phyloP scores from a whole-genome alignment of 1,284 basidiomycete species.

The Cutaneotrichosporon sp. region DNA sequence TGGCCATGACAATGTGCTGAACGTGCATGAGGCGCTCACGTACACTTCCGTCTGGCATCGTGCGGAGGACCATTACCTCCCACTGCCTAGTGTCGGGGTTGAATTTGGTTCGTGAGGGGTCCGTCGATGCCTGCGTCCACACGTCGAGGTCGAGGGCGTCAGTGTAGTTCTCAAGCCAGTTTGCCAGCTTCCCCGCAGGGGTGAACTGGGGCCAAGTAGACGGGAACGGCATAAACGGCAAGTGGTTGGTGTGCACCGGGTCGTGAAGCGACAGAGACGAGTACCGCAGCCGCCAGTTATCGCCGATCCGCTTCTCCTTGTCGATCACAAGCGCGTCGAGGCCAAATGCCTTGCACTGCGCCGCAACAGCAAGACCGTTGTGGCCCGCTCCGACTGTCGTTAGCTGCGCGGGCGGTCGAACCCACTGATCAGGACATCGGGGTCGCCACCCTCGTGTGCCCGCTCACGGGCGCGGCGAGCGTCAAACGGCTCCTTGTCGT shows the following conservation, averaged over 20 bases:
- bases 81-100: conserved; percentile 54
- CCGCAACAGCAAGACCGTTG: conserved; percentile 59
- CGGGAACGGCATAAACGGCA: conserved; percentile 32
- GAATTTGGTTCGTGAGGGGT: conserved; percentile 48
- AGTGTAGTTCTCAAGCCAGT: conserved; percentile 65
- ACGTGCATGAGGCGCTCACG: conserved; percentile 53
- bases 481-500: background rate
- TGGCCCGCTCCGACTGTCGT: conserved; percentile 59
- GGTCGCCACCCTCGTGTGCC: background rate
- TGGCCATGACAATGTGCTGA: conserved; percentile 54
- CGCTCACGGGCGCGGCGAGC: background rate
- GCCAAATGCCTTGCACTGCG: conserved; percentile 57
- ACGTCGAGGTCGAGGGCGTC: conserved; percentile 61
- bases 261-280: conserved; percentile 60
- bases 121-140: conserved; percentile 58
- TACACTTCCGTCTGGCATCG: conserved; percentile 43
- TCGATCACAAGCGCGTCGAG: conserved; percentile 57
- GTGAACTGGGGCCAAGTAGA: conserved; percentile 34
- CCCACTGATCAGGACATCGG: conserved; percentile 1
- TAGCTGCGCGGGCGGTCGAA: background rate
- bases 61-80: conserved; percentile 54
- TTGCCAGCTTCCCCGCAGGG: conserved; percentile 55
- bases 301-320: conserved; percentile 54
- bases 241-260: conserved; percentile 52
- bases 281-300: conserved; percentile 60